Conservation (phyloP, 306 rosid species). For the Carpinus viminea region DNA sequence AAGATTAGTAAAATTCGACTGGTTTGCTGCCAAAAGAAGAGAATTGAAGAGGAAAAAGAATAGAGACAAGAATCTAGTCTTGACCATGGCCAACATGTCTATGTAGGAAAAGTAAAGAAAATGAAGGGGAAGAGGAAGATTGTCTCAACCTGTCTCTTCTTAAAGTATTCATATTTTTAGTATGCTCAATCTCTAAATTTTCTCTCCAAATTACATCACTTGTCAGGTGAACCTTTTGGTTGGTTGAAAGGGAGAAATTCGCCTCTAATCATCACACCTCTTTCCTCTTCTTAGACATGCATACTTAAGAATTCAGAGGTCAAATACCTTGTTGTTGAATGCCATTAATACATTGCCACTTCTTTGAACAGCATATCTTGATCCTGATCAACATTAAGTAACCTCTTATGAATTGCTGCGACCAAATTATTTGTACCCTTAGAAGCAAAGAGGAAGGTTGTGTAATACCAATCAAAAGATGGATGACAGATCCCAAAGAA, state of each 20-base stretch:
- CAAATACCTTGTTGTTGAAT: conserved; percentile 89
- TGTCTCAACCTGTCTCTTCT: background rate
- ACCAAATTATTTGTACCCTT: conserved; percentile 28
- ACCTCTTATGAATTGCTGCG: conserved; percentile 32
- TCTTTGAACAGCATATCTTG: conserved; percentile 98
- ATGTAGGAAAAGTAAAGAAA: background rate
- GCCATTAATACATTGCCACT: conserved; percentile 92
- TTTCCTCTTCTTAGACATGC: conserved; percentile 14
- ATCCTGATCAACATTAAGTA: conserved; percentile 62
- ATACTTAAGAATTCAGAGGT: background rate
- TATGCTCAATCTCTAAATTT: background rate
- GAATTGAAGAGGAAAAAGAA: background rate
- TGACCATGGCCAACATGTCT: background rate
- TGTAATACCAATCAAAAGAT: conserved; percentile 86
- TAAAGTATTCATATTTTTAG: background rate
- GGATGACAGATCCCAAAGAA: conserved; percentile 95
- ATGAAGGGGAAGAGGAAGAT: background rate
- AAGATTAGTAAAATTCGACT: background rate
- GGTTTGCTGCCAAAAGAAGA: conserved; percentile 3
- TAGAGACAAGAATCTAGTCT: background rate
- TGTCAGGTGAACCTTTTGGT: background rate
- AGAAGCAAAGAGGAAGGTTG: conserved; percentile 30
- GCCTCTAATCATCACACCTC: conserved; percentile 2
- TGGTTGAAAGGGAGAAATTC: background rate
- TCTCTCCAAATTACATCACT: background rate